Conservation (phyloP, 768 basidiomycete species). For the Paxillus rubicundulus region DNA sequence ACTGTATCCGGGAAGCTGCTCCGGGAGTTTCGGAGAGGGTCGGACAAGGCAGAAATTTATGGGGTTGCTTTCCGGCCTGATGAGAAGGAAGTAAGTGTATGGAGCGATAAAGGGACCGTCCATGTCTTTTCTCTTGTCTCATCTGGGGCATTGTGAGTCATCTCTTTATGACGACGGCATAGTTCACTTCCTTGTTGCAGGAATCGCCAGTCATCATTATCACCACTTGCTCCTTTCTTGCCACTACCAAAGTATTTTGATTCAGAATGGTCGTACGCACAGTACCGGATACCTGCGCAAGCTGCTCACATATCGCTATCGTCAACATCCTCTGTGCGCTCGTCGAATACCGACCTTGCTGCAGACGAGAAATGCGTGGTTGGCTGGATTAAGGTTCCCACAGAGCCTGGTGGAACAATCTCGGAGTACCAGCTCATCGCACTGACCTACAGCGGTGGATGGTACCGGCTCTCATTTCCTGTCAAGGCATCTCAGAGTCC, state of each 20-base stretch:
- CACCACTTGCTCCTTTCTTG: constrained; percentile 74
- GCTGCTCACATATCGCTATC: constrained; percentile 79
- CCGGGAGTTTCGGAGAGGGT: constrained; percentile 79
- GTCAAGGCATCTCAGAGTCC: constrained; percentile 21
- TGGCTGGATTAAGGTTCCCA: constrained; percentile 70
- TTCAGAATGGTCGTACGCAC: constrained; percentile 96
- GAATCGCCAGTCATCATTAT: constrained; percentile 83
- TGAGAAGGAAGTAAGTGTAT: constrained; percentile 83
- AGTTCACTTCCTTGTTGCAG: constrained; percentile 36
- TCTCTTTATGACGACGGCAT: constrained; percentile 3
- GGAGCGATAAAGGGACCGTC: constrained; percentile 95
- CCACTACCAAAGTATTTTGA: constrained; percentile 88
- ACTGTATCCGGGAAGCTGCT: constrained; percentile 66
- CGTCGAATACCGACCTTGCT: constrained; percentile 56
- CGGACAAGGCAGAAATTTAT: constrained; percentile 89
- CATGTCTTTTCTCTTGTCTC: constrained; percentile 79
- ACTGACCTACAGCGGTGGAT: constrained; percentile 85
- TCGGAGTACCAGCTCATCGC: constrained; percentile 77
- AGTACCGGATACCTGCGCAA: constrained; percentile 84
- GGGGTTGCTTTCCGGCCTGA: constrained; percentile 86
- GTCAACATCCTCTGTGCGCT: constrained; percentile 54
- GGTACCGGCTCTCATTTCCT: constrained; percentile 81
- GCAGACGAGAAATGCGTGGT: constrained; percentile 87
- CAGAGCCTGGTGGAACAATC: constrained; percentile 33
- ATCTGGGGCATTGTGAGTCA: constrained; percentile 63